Evolutionary conservation across 225 moss, liverwort and hornwort genomes (phyloP), one percentile per base, ranked within the genome.

Genomic region (Anthoceros angustus): DNA sequence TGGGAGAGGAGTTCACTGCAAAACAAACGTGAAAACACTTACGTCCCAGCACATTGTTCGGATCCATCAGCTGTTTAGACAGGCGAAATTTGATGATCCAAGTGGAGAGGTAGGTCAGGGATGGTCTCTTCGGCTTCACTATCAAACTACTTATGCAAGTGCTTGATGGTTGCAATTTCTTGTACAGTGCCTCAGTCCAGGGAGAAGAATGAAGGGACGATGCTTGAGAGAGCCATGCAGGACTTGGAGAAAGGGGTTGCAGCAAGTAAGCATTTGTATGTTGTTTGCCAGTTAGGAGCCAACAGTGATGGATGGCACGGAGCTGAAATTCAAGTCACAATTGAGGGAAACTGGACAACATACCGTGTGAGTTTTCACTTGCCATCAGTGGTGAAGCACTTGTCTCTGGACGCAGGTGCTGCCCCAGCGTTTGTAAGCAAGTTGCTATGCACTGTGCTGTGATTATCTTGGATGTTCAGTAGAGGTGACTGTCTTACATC

Each of bases 71-170:
- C 79, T 95, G 60, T 90, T 95, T 68, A 85, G 88, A 60, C 94
- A 95, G 77, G 94, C 94, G 49, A 95, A 95, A 76, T 95, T 95
- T 83, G 94, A 88, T 75, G 94, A 95, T 64, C 94, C 94, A 26
- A 80, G 41, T 75, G 94, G 90, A 63, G 86, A 86, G 79, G 90
- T 90, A 82, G 77, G 74, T 73, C n/a, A 16, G 46, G 39, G 11
- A 10, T 14, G 26, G 32, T 66, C 26, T 39, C 11, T 38, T 16
- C 8, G 25, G 1, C 64, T 41, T 16, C 16, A 15, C 16, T n/a
- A n/a, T 40, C 39, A 40, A 26, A 18, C 3, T 40, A 15, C 63
- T 11, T 24, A 5, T 65, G n/a, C 8, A 16, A 50, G 15, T 50
- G 49, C 49, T 50, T n/a, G n/a, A n/a, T n/a, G n/a, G n/a, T n/a